Base-by-base conservation (phyloP, 1,284 basidiomycete genomes). In the Ganoderma resinaceum region DNA sequence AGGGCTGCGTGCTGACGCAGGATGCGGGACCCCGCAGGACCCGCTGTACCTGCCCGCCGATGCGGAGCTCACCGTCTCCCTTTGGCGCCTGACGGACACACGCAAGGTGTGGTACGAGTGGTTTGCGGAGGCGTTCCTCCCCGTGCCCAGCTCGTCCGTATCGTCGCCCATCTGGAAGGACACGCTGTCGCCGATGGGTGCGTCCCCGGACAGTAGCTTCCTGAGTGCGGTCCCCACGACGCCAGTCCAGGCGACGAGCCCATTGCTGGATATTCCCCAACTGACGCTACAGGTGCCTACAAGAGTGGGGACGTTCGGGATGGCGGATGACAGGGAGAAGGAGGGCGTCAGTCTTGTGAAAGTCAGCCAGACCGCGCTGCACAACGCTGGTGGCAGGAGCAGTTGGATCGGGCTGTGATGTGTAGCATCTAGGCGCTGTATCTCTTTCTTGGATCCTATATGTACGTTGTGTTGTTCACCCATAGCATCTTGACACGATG, bases 51-150 rank as follows among this genome's bases (percentile, higher is more conserved):
- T 99, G 0, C 97, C 98, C 14, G 92, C 92, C 69, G 92, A 95
- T 75, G 92, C 94, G 31, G 97, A 99, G 80, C 83, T 99, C 20
- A 93, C 96, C 66, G 95, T 99, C 11, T 94, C 94, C 63, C 89
- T 99, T 63, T 99, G 98, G 97, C 90, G 98, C 37, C 82, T 98
- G 67, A 96, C 96, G 1, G 94, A 94, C 78, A 86, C 91, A 70
- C 88, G 91, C 38, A 89, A 93, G 75, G 95, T 99, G 9, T 99
- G 98, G 98, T 99, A 99, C 82, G 98, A 99, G 81, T 99, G 98
- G 98, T 91, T 92, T 76, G 96, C 95, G 0, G 96, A 99, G 76
- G 91, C 92, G 3, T 99, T 94, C 83, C 84, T 99, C 52, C 89
- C 91, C 8, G 83, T 91, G n/a, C 76, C 78, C 9, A 74, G 72